Evolutionary conservation across 495 filamentous ascomycete species (phyloP), one percentile per base, ranked within the genome.

Genomic region (Podospora sp.): DNA sequence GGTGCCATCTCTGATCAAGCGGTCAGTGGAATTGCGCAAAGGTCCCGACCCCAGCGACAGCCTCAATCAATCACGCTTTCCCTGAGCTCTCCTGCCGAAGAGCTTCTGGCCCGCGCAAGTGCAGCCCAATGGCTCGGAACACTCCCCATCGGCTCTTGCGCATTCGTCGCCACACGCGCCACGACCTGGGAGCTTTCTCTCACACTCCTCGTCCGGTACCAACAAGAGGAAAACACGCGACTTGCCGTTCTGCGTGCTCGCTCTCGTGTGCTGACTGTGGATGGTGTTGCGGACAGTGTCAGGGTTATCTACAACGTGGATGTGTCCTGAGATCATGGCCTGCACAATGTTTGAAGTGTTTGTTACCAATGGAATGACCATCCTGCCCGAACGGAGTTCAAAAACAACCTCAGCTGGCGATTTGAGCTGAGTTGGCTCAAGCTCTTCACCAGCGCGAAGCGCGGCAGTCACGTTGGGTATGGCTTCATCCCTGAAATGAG

Each of bases 1-100:
- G 63, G 59, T 61, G 69, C 49, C 66, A 53, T 65, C 65, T 63
- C 40, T 58, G 70, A 66, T 71, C 71, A 69, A 75, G 68, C 69
- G 69, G 70, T 71, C 65, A 71, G 52, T 22, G 60, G 35, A 52
- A 65, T 65, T 50, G 52, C 40, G 62, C 62, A 58, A 49, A 51
- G 25, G 40, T 46, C 52, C 62, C 36, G 25, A 24, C 29, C 57
- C 62, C 52, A 35, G 46, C 36, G 59, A 58, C 21, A 25, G 52
- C 46, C 53, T 72, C 60, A 70, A 66, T 55, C 62, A 33, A 65
- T 65, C 55, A 36, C 33, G 14, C 27, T 46, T 26, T n/a, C 33
- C 40, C 35, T 20, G 27, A 51, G 51, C 36, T n/a, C 14, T 22
- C 8, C 29, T 12, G 25, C 25, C 12, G 6, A 26, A 5, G 21